These are phyloP conservation scores for Beta corolliflora DNA, from an alignment of 179 eudicot species.

Conservation along the genomic window DNA sequence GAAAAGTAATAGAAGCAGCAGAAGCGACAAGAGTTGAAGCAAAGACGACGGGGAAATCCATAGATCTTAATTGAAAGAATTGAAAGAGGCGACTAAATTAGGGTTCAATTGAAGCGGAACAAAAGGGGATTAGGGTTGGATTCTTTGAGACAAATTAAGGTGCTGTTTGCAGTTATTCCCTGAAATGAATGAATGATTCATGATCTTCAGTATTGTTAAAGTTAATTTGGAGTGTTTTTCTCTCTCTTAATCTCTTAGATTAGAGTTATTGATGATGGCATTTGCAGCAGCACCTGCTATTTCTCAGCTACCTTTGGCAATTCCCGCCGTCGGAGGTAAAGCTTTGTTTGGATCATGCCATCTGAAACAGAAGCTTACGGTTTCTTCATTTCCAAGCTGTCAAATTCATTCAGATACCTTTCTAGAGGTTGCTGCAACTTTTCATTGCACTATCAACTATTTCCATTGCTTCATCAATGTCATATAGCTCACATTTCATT, in stretches of 20 bases:
- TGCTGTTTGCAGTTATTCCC: too few species aligned
- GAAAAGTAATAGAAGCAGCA: too few species aligned
- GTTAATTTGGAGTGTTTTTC: background rate
- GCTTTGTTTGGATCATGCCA: slow-evolving; percentile 23
- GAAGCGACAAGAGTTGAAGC: too few species aligned
- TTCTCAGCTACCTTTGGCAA: slow-evolving; percentile 23
- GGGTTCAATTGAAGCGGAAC: too few species aligned
- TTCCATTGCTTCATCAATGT: background rate
- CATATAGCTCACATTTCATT: background rate
- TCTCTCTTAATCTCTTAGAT: too few species aligned
- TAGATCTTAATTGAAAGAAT: too few species aligned
- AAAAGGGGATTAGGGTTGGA: too few species aligned
- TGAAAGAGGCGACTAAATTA: too few species aligned
- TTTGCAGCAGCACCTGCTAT: background rate
- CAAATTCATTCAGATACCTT: slow-evolving; percentile 7
- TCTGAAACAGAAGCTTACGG: slow-evolving; percentile 13
- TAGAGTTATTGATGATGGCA: slow-evolving; percentile 14
- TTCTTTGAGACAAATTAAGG: too few species aligned
- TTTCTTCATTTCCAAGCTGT: slow-evolving; percentile 23
- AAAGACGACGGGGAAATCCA: too few species aligned
- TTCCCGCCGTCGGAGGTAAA: slow-evolving; percentile 21
- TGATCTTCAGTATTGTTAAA: too few species aligned
- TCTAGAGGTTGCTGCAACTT: slow-evolving; percentile 22
- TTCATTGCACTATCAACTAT: background rate
- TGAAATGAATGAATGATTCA: too few species aligned